phyloP scores from a whole-genome alignment of 2,329 filamentous ascomycete genomes.

The Scedosporium dehoogii region DNA sequence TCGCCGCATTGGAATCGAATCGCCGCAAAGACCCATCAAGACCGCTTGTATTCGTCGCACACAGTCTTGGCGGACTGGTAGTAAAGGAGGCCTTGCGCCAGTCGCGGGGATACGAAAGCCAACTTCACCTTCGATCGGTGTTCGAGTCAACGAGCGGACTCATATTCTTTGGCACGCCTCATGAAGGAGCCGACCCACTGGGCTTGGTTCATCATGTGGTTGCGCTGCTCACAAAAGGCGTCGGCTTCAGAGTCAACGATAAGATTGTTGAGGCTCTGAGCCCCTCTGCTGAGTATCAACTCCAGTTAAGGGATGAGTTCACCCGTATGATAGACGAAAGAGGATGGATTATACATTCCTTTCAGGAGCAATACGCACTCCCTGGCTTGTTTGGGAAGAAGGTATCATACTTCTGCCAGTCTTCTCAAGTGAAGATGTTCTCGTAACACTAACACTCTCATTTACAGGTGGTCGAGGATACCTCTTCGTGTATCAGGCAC shows the following conservation, averaged over 20 bases:
- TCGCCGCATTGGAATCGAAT: conserved; percentile 20
- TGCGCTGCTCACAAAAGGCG: conserved; percentile 9
- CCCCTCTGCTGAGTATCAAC: conserved; percentile 22
- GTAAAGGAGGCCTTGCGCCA: conserved; percentile 17
- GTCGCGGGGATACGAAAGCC: conserved; percentile 6
- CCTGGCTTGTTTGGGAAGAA: neutral
- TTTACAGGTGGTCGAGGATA: neutral
- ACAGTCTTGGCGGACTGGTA: conserved; percentile 24
- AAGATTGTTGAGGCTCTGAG: conserved; percentile 22
- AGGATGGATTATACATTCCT: conserved; percentile 24
- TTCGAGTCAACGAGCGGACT: conserved; percentile 17
- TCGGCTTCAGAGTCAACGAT: conserved; percentile 18
- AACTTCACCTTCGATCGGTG: conserved; percentile 9
- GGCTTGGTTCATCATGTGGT: conserved; percentile 13
- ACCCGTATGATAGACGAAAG: conserved; percentile 16
- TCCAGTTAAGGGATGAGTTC: conserved; percentile 21
- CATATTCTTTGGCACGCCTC: conserved; percentile 25
- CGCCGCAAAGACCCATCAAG: conserved; percentile 14
- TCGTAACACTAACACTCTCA: neutral
- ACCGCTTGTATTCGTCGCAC: conserved; percentile 20
- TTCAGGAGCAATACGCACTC: conserved; percentile 20
- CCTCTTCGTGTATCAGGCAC: conserved; percentile 23
- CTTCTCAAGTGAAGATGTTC: neutral
- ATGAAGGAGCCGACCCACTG: conserved; percentile 17
- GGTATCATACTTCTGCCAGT: neutral